These are phyloP conservation scores for Fusarium sp. DNA, from an alignment of 2,329 filamentous ascomycete genomes.

Conservation along the genomic window DNA sequence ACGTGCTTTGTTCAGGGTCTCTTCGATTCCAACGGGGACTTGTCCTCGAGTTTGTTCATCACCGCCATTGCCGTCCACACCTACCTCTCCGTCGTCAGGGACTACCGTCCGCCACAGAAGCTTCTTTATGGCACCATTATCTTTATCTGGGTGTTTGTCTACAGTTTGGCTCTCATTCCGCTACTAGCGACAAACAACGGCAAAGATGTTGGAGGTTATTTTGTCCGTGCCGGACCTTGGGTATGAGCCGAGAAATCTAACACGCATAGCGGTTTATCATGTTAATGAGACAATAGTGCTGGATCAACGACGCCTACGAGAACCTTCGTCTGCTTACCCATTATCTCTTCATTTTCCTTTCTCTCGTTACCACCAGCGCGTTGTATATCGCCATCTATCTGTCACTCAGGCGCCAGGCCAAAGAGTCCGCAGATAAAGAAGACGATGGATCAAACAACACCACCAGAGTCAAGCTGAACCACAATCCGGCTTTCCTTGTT, in stretches of 20 bases:
- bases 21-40: slow-evolving; percentile 76
- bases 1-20: slow-evolving; percentile 77
- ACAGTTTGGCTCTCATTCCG: slow-evolving; percentile 68
- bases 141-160: slow-evolving; percentile 71
- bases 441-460: neutral
- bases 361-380: slow-evolving; percentile 53
- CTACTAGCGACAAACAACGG: slow-evolving; percentile 61
- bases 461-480: slow-evolving; percentile 36
- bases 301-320: slow-evolving; percentile 71
- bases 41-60: slow-evolving; percentile 78
- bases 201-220: slow-evolving; percentile 61
- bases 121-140: slow-evolving; percentile 66
- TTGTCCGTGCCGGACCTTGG: slow-evolving; percentile 76
- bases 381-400: slow-evolving; percentile 60
- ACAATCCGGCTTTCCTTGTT: slow-evolving; percentile 71
- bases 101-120: slow-evolving; percentile 66
- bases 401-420: slow-evolving; percentile 50
- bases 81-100: slow-evolving; percentile 73
- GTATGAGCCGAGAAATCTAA: slow-evolving; percentile 46
- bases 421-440: neutral
- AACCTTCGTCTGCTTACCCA: slow-evolving; percentile 72
- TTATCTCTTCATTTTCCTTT: slow-evolving; percentile 74
- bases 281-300: slow-evolving; percentile 64
- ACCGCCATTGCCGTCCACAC: slow-evolving; percentile 77
- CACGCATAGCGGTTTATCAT: neutral